Base-by-base conservation (phyloP, 2,329 filamentous ascomycete genomes). In the Nannizziopsis barbatae region DNA sequence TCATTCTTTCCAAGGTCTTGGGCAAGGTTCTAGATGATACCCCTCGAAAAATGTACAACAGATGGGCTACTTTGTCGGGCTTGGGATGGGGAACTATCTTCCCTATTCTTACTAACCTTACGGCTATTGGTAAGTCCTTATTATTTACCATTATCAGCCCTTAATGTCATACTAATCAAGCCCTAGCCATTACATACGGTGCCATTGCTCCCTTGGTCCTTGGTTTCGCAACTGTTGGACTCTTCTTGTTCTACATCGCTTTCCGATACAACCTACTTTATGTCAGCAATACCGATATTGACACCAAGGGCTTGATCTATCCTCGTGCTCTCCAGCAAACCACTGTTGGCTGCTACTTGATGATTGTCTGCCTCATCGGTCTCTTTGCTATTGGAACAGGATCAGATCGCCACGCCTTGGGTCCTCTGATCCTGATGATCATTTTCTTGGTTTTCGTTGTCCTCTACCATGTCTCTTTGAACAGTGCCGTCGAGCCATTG, bases 261-360 rank as follows among this genome's bases (percentile, higher is more conserved):
- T 95, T 87, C 73, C 79, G 85, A 14, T 95, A 96, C 74, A 93
- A 95, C 62, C 68, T 96, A 48, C 75, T 95, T 43, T 95, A 86
- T 64, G 87, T 95, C 32, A 83, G 81, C 44, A 85, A 93, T 61
- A 80, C 84, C 7, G 70, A 79, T 51, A 81, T 94, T 59, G 88
- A 95, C 62, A 94, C 86, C 33, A 86, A 93, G 60, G 89, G 90
- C 12, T 76, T 90, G 11, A 81, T 86, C 57, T 95, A 95, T 61
- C 83, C 86, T 1, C 83, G 83, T n/a, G 89, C 86, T 1, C 72
- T 96, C 45, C 83, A 93, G 63, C 89, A 95, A 50, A 78, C 93
- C 42, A 80, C 90, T 22, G 81, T 83, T 1, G 89, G 90, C 17
- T 72, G 93, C 43, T 95, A 96, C 63, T 74, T 95, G 32, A 79